phyloP scores from a whole-genome alignment of 2,329 filamentous ascomycete species.

The Scleromitrula shiraiana region DNA sequence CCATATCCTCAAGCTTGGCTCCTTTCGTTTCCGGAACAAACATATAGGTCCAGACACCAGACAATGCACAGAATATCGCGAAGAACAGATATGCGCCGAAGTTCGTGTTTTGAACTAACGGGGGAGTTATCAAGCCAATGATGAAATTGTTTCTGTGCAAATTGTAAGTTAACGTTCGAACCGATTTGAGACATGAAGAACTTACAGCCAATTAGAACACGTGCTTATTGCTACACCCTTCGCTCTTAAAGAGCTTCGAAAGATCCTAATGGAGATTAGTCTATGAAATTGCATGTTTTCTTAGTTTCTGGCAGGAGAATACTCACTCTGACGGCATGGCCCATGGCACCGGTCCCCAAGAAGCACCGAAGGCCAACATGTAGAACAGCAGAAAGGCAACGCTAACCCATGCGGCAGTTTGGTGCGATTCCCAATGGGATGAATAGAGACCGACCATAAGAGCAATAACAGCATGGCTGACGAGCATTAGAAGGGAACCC shows the following conservation, averaged over 20 bases:
- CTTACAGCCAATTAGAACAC: conserved; percentile 50
- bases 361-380: conserved; percentile 48
- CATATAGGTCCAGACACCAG: conserved; percentile 40
- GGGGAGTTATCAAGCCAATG: conserved; percentile 50
- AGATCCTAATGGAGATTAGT: no score
- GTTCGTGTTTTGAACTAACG: conserved; percentile 48
- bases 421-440: conserved; percentile 41
- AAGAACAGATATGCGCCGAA: conserved; percentile 51
- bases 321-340: conserved; percentile 42
- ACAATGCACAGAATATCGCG: conserved; percentile 40
- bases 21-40: conserved; percentile 41
- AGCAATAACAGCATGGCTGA: conserved; percentile 43
- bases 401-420: conserved; percentile 44
- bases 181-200: not conserved
- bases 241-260: conserved; percentile 48
- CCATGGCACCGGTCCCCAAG: conserved; percentile 26
- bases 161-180: not conserved
- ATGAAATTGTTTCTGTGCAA: conserved; percentile 4
- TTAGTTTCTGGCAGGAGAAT: no score
- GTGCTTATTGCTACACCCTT: conserved; percentile 59
- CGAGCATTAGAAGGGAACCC: conserved; percentile 37
- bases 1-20: conserved; percentile 48
- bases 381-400: conserved; percentile 51
- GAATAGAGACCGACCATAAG: conserved; percentile 45
- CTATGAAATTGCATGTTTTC: no score